Conservation (phyloP, 2,329 filamentous ascomycete species). For the Fusarium humuli region DNA sequence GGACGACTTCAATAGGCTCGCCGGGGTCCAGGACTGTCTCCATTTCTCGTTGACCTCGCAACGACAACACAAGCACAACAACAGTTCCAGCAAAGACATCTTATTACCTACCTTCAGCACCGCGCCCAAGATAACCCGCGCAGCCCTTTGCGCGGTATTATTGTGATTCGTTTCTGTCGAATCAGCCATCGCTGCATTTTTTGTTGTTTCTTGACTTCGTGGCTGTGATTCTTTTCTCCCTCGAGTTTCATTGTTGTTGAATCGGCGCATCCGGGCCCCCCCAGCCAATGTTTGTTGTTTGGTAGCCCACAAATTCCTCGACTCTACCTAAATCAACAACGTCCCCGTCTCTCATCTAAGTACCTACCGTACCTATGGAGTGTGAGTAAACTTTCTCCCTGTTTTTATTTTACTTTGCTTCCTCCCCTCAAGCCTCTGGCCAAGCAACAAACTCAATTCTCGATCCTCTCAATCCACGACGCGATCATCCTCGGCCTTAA, state of each 20-base stretch:
- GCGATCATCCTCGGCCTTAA: not conserved
- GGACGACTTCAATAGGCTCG: slow-evolving; percentile 22
- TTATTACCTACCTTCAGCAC: slow-evolving; percentile 47
- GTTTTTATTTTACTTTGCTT: slow-evolving; percentile 21
- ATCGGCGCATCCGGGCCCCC: slow-evolving; percentile 46
- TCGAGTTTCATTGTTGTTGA: slow-evolving; percentile 44
- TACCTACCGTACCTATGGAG: slow-evolving; percentile 48
- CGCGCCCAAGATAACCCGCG: slow-evolving; percentile 43
- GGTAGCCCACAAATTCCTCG: slow-evolving; percentile 48
- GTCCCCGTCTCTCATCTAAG: slow-evolving; percentile 24
- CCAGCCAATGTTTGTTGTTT: slow-evolving; percentile 57
- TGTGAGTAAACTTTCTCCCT: slow-evolving; percentile 49
- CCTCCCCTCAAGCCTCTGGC: slow-evolving; percentile 15
- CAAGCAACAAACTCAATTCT: slow-evolving; percentile 21
- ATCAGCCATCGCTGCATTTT: slow-evolving; percentile 11
- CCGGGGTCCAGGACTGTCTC: slow-evolving; percentile 29
- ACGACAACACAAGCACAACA: slow-evolving; percentile 58
- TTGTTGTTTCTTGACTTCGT: slow-evolving; percentile 31
- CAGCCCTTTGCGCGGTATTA: slow-evolving; percentile 28
- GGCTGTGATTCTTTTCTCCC: slow-evolving; percentile 19
- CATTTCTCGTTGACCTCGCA: slow-evolving; percentile 57
- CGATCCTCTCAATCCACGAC: not conserved
- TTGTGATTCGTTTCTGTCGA: slow-evolving; percentile 20
- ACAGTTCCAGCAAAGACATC: slow-evolving; percentile 47
- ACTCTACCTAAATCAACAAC: slow-evolving; percentile 48